Evolutionary conservation across 2,329 filamentous ascomycete species (phyloP).

Genomic region (Sporothrix humicola): DNA sequence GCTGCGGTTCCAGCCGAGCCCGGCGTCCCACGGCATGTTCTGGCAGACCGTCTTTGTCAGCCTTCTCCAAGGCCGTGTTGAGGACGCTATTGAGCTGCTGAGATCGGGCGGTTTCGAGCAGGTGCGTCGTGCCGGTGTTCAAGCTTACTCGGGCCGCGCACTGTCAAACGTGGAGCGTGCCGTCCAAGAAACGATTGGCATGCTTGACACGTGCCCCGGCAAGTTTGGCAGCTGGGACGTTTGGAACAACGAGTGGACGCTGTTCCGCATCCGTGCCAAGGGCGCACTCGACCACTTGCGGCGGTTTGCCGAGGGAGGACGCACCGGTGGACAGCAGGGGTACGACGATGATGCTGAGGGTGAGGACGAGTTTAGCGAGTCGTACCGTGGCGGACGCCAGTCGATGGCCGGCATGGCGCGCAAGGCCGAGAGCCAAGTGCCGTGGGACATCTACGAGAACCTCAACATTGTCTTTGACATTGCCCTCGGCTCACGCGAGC

Average conservation of each 20-base stretch:
- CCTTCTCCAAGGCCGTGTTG: slow-evolving; percentile 76
- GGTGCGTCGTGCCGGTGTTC: slow-evolving; percentile 69
- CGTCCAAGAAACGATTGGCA: slow-evolving; percentile 68
- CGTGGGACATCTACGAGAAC: slow-evolving; percentile 88
- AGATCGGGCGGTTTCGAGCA: slow-evolving; percentile 78
- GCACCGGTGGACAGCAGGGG: slow-evolving; percentile 51
- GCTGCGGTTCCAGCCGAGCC: slow-evolving; percentile 68
- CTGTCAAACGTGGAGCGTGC: slow-evolving; percentile 79
- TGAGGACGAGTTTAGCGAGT: slow-evolving; percentile 43
- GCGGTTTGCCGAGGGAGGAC: slow-evolving; percentile 76
- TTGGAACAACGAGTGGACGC: slow-evolving; percentile 77
- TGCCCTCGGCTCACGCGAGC: slow-evolving; percentile 73
- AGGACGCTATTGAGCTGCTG: slow-evolving; percentile 70
- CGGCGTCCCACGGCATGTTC: slow-evolving; percentile 76
- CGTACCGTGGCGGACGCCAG: slow-evolving; percentile 47
- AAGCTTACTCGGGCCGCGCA: slow-evolving; percentile 74
- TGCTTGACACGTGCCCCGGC: slow-evolving; percentile 76
- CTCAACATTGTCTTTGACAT: slow-evolving; percentile 81
- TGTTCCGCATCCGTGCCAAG: slow-evolving; percentile 78
- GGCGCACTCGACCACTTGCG: slow-evolving; percentile 73
- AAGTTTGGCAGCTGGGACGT: slow-evolving; percentile 79
- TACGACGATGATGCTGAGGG: slow-evolving; percentile 64
- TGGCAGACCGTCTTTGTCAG: slow-evolving; percentile 83
- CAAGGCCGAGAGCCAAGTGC: slow-evolving; percentile 84
- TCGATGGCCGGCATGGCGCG: slow-evolving; percentile 69